Evolutionary conservation across 2,329 filamentous ascomycete genomes (phyloP), one percentile per base, ranked within the genome.

Genomic region (Phaeoacremonium minimum): DNA sequence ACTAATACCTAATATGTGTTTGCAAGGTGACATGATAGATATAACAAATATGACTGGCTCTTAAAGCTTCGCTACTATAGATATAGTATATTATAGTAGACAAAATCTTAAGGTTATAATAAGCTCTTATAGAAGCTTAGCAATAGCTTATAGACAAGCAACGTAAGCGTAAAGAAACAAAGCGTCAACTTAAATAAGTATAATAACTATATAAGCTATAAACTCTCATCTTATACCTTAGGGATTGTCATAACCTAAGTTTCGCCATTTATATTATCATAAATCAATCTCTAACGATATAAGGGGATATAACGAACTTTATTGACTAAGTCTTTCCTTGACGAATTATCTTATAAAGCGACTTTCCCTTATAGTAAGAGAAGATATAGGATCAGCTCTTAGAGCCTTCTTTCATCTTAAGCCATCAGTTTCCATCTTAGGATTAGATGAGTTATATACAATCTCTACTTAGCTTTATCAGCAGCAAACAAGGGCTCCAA

Each of bases 321-420:
- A 42, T 38, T 33, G 55, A 57, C 30, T 53, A 57, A 35, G 40
- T 58, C 11, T 63, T 42, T 38, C 60, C 61, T 41, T 43, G 37
- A 44, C 51, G 51, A 32, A 64, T 67, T 19, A 43, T 60, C 15
- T 60, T 53, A 3, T 66, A 54, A 59, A 33, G 51, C 9, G 45
- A 53, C 36, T 66, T 61, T 33, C 34, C 50, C 33, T 32, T n/a
- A 18, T 35, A 37, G 33, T 53, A 66, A 44, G 48, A 58, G 40
- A 18, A 51, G 5, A 47, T 60, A 15, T 65, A n/a, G n/a, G n/a
- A n/a, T n/a, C n/a, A n/a, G n/a, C n/a, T n/a, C n/a, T n/a, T n/a
- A n/a, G n/a, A n/a, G n/a, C n/a, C n/a, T n/a, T n/a, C n/a, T n/a
- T n/a, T n/a, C n/a, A n/a, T 57, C 48, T 7, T n/a, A 48, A 15